Conservation (phyloP, 2,329 filamentous ascomycete species). For the Verticillium alfalfae region DNA sequence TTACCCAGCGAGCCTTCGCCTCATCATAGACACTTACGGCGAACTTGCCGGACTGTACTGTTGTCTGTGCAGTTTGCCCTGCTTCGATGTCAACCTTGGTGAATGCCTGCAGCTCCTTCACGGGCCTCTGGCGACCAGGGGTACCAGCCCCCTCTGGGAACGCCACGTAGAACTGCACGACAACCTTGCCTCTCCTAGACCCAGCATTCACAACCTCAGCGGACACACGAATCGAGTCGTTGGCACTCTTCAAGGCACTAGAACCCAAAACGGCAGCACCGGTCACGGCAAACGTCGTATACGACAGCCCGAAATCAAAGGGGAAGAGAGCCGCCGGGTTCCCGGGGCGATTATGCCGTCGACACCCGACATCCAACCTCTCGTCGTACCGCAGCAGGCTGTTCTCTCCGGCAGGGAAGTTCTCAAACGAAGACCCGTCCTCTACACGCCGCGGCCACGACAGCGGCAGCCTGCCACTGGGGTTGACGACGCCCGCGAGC, state of each 20-base stretch:
- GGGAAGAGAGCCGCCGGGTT: slow-evolving; percentile 10
- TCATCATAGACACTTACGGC: slow-evolving; percentile 1
- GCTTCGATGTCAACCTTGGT: background rate
- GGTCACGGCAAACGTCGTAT: slow-evolving; percentile 7
- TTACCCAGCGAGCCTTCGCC: background rate
- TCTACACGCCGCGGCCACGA: slow-evolving; percentile 9
- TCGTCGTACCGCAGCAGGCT: slow-evolving; percentile 13
- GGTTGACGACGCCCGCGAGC: slow-evolving; percentile 6
- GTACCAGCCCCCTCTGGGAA: background rate
- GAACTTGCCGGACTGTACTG: background rate
- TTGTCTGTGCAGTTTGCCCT: background rate
- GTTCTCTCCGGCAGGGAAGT: slow-evolving; percentile 8
- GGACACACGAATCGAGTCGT: background rate
- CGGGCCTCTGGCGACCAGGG: background rate
- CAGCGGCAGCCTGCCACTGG: slow-evolving; percentile 10
- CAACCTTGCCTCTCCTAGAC: background rate
- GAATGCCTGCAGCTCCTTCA: background rate
- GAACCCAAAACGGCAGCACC: background rate
- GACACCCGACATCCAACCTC: slow-evolving; percentile 8
- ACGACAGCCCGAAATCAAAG: slow-evolving; percentile 15
- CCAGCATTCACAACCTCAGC: slow-evolving; percentile 9
- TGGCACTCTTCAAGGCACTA: background rate
- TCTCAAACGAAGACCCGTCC: slow-evolving; percentile 8
- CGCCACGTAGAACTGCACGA: slow-evolving; percentile 14
- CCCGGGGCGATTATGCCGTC: background rate